These are phyloP conservation scores for Emydomyces testavorans DNA, from an alignment of 2,329 filamentous ascomycete species.

Conservation along the genomic window DNA sequence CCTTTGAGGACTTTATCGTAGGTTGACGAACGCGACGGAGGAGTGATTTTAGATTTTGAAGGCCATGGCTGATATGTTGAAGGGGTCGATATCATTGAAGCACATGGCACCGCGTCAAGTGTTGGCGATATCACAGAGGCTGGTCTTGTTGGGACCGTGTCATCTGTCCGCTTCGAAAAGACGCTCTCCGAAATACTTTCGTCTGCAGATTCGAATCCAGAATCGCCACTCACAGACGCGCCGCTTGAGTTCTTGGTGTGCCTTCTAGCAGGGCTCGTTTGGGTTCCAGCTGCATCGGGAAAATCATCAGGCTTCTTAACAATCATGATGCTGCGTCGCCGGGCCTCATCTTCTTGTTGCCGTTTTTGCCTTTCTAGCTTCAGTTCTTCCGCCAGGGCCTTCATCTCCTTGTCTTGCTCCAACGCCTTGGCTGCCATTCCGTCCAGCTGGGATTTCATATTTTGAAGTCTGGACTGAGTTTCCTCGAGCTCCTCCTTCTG, in stretches of 20 bases:
- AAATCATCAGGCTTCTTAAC: conserved; percentile 17
- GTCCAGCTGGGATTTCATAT: conserved; percentile 51
- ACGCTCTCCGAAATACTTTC: conserved; percentile 42
- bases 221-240: conserved; percentile 40
- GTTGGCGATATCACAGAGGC: conserved; percentile 27
- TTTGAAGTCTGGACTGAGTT: conserved; percentile 44
- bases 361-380: conserved; percentile 35
- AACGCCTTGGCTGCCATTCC: conserved; percentile 46
- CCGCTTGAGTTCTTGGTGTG: conserved; percentile 24
- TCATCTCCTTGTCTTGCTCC: conserved; percentile 47
- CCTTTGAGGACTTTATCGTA: conserved; percentile 38
- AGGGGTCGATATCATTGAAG: conserved; percentile 15
- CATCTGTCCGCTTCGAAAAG: conserved; percentile 33
- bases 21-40: conserved; percentile 23
- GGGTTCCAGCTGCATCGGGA: not conserved
- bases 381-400: conserved; percentile 40
- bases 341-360: conserved; percentile 31
- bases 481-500: conserved; percentile 52
- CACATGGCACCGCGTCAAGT: conserved; percentile 2
- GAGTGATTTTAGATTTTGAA: conserved; percentile 23
- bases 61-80: conserved; percentile 18
- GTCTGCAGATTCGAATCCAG: conserved; percentile 49
- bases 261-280: conserved; percentile 6
- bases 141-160: conserved; percentile 26
- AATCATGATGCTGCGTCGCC: conserved; percentile 26